Evolutionary conservation across 1,284 basidiomycete species (phyloP).

Genomic region (Pyrrhoderma lamaoense): DNA sequence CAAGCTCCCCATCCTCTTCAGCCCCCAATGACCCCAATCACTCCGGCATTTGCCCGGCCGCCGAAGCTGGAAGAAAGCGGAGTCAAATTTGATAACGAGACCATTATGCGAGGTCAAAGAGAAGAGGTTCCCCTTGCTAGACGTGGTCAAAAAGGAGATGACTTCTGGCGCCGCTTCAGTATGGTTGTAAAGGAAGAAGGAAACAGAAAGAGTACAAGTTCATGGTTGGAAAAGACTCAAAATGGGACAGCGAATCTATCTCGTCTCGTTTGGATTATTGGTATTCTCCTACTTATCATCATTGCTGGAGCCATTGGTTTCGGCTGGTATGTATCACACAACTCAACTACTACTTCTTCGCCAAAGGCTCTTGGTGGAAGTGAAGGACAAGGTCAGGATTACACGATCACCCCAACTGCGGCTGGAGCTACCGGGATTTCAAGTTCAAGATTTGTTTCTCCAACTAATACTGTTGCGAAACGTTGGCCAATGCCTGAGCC

Average conservation of each 20-base stretch:
- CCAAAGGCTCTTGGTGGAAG: slow-evolving; percentile 63
- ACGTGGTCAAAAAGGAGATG: slow-evolving; percentile 64
- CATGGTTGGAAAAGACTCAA: slow-evolving; percentile 62
- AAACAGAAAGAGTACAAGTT: slow-evolving; percentile 45
- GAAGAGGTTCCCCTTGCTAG: slow-evolving; percentile 62
- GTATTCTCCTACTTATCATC: slow-evolving; percentile 49
- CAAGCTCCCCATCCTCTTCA: slow-evolving; percentile 62
- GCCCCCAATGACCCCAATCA: slow-evolving; percentile 70
- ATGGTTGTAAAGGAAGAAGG: slow-evolving; percentile 69
- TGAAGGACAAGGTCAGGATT: slow-evolving; percentile 37
- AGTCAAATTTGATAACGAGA: slow-evolving; percentile 44
- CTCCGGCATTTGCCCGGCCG: slow-evolving; percentile 66
- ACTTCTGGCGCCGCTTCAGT: slow-evolving; percentile 80
- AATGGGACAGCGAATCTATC: slow-evolving; percentile 43
- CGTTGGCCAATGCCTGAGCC: slow-evolving; percentile 13
- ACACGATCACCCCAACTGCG: slow-evolving; percentile 21
- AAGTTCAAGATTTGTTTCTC: slow-evolving; percentile 28
- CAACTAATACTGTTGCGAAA: slow-evolving; percentile 41
- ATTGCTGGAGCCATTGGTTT: slow-evolving; percentile 48
- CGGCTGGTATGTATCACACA: slow-evolving; percentile 52
- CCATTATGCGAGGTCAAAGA: slow-evolving; percentile 59
- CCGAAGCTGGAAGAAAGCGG: slow-evolving; percentile 30
- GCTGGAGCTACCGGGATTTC: slow-evolving; percentile 9
- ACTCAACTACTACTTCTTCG: slow-evolving; percentile 34
- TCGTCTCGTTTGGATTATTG: slow-evolving; percentile 64